phyloP scores from a whole-genome alignment of 352 stramenopile species.

The Peronosclerospora sorghi region DNA sequence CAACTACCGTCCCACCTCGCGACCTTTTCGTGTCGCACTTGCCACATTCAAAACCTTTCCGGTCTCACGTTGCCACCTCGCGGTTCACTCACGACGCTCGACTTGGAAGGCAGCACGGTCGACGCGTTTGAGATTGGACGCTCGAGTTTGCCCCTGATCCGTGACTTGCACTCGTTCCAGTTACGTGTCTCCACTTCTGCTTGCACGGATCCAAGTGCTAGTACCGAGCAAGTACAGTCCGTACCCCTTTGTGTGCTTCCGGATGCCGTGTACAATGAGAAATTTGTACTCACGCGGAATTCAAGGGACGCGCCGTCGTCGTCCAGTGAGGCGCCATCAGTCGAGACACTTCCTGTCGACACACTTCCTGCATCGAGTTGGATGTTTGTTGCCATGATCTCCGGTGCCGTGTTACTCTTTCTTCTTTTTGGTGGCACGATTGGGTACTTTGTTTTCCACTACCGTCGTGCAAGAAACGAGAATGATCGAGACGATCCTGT shows the following conservation, averaged over 20 bases:
- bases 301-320: not conserved
- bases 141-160: slow-evolving; percentile 11
- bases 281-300: slow-evolving; percentile 12
- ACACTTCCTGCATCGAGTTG: slow-evolving; percentile 7
- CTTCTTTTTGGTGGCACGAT: slow-evolving; percentile 15
- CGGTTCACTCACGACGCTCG: slow-evolving; percentile 13
- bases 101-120: slow-evolving; percentile 19
- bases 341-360: no score
- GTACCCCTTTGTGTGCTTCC: slow-evolving; percentile 24
- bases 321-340: no score
- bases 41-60: slow-evolving; percentile 16
- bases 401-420: slow-evolving; percentile 14
- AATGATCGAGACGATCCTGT: slow-evolving; percentile 13
- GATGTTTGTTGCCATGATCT: slow-evolving; percentile 35
- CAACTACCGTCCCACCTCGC: slow-evolving; percentile 24
- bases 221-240: slow-evolving; percentile 7
- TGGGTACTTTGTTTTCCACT: slow-evolving; percentile 20
- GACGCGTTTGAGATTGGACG: slow-evolving; percentile 17
- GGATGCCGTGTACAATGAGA: slow-evolving; percentile 22
- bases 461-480: slow-evolving; percentile 8
- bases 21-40: slow-evolving; percentile 19
- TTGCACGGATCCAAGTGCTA: slow-evolving; percentile 19
- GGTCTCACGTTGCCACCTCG: slow-evolving; percentile 20
- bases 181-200: slow-evolving; percentile 14
- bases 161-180: slow-evolving; percentile 5